Evolutionary conservation across 495 filamentous ascomycete species (phyloP).

Genomic region (Tuber magnatum): DNA sequence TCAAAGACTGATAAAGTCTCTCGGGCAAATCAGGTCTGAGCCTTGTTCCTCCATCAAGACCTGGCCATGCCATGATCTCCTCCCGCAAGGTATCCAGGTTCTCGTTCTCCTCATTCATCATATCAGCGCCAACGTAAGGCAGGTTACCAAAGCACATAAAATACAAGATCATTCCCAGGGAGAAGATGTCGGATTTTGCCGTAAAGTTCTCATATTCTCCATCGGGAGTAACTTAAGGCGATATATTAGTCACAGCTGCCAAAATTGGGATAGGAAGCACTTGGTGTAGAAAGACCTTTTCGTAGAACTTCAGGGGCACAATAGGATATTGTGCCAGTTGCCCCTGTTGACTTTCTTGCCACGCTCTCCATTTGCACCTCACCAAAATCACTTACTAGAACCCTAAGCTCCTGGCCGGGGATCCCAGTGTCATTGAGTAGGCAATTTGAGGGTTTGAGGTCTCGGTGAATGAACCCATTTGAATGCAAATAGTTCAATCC

Average conservation of each 20-base stretch:
- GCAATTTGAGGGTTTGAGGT: constrained; percentile 94
- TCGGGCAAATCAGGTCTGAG: constrained; percentile 77
- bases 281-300: constrained; percentile 43
- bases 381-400: constrained; percentile 93
- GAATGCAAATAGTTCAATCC: constrained; percentile 82
- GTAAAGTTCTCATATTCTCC: constrained; percentile 86
- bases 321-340: constrained; percentile 94
- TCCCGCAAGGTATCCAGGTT: constrained; percentile 80
- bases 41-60: constrained; percentile 67
- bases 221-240: constrained; percentile 47
- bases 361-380: constrained; percentile 80
- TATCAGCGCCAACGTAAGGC: constrained; percentile 74
- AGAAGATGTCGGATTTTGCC: constrained; percentile 93
- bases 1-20: constrained; percentile 75
- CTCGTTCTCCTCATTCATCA: constrained; percentile 82
- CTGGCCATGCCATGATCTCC: constrained; percentile 80
- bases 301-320: constrained; percentile 90
- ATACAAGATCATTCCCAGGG: constrained; percentile 93
- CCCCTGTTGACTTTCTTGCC: constrained; percentile 76
- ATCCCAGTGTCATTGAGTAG: constrained; percentile 51
- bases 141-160: constrained; percentile 91
- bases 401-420: constrained; percentile 51
- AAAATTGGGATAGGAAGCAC: neutral
- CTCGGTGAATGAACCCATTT: constrained; percentile 93
- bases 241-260: constrained; percentile 37